These are phyloP conservation scores for Waltergamsia citrina DNA, from an alignment of 2,329 filamentous ascomycete genomes.

Conservation along the genomic window DNA sequence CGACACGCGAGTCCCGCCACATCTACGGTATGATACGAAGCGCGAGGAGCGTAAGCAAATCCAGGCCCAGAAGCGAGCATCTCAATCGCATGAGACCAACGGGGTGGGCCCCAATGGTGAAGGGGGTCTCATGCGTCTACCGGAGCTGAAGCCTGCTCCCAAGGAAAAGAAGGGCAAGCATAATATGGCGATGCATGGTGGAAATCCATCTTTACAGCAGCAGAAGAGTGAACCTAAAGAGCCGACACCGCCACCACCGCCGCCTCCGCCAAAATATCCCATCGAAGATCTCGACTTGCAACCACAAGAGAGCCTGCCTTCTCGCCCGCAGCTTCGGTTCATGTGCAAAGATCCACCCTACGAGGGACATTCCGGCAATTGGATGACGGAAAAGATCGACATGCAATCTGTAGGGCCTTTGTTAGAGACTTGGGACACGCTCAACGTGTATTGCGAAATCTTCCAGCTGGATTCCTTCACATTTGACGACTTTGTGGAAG, in stretches of 20 bases:
- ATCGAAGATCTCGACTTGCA: constrained; percentile 87
- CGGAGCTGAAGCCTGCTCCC: constrained; percentile 63
- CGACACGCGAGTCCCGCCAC: constrained; percentile 73
- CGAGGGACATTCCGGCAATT: constrained; percentile 15
- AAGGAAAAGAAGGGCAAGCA: constrained; percentile 52
- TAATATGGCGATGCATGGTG: neutral
- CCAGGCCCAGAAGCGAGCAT: constrained; percentile 55
- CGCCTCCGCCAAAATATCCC: constrained; percentile 81
- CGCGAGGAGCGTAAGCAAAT: constrained; percentile 66
- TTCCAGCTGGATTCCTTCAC: constrained; percentile 95
- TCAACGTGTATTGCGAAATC: constrained; percentile 96
- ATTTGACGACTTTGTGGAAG: constrained; percentile 90
- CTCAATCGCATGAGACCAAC: constrained; percentile 32
- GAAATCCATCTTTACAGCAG: constrained; percentile 22
- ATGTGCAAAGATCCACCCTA: constrained; percentile 57
- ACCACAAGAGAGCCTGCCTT: constrained; percentile 49
- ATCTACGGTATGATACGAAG: constrained; percentile 74
- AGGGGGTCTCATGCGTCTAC: constrained; percentile 47
- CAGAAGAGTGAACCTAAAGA: constrained; percentile 13
- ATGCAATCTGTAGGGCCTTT: constrained; percentile 82
- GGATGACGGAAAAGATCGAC: constrained; percentile 46
- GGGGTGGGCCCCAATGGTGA: constrained; percentile 23
- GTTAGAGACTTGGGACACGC: constrained; percentile 88
- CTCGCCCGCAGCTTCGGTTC: constrained; percentile 70
- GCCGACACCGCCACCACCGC: constrained; percentile 41